Conservation (phyloP, 257 asterid species). For the Fraxinus pennsylvanica region DNA sequence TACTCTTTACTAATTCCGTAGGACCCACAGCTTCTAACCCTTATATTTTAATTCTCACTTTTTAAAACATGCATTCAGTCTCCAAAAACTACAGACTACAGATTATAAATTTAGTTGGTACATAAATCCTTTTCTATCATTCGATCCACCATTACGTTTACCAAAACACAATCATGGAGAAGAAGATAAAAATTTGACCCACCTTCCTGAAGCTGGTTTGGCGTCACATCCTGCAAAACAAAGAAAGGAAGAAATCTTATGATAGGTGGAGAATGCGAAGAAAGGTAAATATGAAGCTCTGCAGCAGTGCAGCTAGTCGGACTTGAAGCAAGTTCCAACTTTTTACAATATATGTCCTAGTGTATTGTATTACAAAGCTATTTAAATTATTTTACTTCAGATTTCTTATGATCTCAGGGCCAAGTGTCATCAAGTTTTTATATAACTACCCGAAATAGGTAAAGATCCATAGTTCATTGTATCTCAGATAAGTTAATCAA, state of each 20-base stretch:
- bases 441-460: not conserved
- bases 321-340: not conserved
- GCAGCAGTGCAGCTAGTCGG: slow-evolving; percentile 15
- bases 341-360: not conserved
- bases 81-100: too few relatives aligned
- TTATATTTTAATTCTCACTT: too few relatives aligned
- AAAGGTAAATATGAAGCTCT: slow-evolving; percentile 13
- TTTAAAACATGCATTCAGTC: too few relatives aligned
- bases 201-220: slow-evolving; percentile 96
- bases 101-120: too few relatives aligned
- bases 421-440: not conserved
- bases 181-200: slow-evolving; percentile 30
- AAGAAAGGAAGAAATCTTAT: slow-evolving; percentile 23
- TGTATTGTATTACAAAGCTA: not conserved
- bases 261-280: slow-evolving; percentile 1
- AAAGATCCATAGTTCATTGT: too few relatives aligned
- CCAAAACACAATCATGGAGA: not conserved
- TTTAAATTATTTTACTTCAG: not conserved
- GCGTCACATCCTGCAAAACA: slow-evolving; percentile 83
- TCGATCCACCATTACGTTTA: too few relatives aligned
- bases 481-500: too few relatives aligned
- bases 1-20: too few relatives aligned
- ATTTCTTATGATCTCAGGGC: too few relatives aligned
- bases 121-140: too few relatives aligned
- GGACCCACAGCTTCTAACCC: too few relatives aligned